phyloP scores from a whole-genome alignment of 176 grass and related monocot genomes.

The Eragrostis curvula region DNA sequence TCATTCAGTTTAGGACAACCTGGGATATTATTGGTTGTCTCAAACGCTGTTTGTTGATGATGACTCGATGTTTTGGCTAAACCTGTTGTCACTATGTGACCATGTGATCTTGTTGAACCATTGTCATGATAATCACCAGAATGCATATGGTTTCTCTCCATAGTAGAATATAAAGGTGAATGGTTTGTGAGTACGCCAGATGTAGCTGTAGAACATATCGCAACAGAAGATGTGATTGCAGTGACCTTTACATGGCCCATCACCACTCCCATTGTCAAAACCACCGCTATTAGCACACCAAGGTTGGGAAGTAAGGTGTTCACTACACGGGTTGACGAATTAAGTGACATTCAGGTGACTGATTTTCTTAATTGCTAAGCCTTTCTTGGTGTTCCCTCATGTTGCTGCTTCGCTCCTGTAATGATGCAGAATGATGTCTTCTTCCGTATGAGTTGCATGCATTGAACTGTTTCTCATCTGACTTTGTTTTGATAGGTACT shows the following conservation, averaged over 20 bases:
- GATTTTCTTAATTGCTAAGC: too few relatives aligned
- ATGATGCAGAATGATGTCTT: too few relatives aligned
- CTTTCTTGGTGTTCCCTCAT: too few relatives aligned
- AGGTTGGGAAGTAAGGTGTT: constrained; percentile 27
- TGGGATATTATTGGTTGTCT: constrained; percentile 35
- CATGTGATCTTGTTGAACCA: constrained; percentile 41
- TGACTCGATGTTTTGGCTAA: constrained; percentile 37
- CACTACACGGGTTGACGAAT: too few relatives aligned
- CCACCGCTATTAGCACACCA: constrained; percentile 28
- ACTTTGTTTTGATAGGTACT: too few relatives aligned
- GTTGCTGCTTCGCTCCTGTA: too few relatives aligned
- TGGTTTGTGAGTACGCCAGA: constrained; percentile 29
- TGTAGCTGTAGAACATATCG: constrained; percentile 42
- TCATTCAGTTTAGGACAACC: constrained; percentile 52
- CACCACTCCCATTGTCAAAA: constrained; percentile 38
- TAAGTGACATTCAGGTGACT: too few relatives aligned
- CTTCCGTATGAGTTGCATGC: too few relatives aligned
- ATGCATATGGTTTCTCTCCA: constrained; percentile 51
- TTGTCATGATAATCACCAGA: constrained; percentile 60
- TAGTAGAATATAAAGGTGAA: constrained; percentile 35
- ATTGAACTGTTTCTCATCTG: too few relatives aligned
- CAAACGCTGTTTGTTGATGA: constrained; percentile 32
- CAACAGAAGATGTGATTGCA: constrained; percentile 21
- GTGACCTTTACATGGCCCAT: constrained; percentile 40
- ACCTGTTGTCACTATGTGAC: constrained; percentile 23